Evolutionary conservation across 140 eudicot species (phyloP).

Genomic region (Bidens hawaiensis): DNA sequence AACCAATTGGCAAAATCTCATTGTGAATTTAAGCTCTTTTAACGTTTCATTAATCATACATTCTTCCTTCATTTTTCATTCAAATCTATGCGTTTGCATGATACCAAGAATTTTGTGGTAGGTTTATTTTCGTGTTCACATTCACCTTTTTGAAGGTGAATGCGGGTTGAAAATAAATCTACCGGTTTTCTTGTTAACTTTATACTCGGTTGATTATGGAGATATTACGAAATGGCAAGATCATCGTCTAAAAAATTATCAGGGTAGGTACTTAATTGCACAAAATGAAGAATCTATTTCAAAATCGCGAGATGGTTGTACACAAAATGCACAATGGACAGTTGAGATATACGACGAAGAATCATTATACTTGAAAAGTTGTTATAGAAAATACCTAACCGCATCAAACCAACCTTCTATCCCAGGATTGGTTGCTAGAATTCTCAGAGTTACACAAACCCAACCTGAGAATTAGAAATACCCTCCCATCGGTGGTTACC

Average conservation of each 20-base stretch:
- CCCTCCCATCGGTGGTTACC: conserved; percentile 52
- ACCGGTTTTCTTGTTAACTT: background rate
- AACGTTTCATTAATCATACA: conserved; percentile 19
- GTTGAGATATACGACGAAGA: conserved; percentile 38
- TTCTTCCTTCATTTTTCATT: conserved; percentile 17
- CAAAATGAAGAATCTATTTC: conserved; percentile 35
- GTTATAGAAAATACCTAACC: conserved; percentile 49
- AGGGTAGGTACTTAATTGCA: conserved; percentile 44
- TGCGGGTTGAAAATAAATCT: conserved; percentile 27
- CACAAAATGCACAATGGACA: conserved; percentile 43
- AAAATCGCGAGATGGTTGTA: conserved; percentile 45
- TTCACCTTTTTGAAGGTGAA: background rate
- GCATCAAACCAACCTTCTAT: conserved; percentile 48
- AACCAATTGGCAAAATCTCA: background rate
- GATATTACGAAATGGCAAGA: conserved; percentile 20
- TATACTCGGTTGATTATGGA: conserved; percentile 33
- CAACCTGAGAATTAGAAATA: conserved; percentile 26
- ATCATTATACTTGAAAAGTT: conserved; percentile 41
- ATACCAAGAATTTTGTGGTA: background rate
- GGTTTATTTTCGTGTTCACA: background rate
- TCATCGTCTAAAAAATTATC: conserved; percentile 38
- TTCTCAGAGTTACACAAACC: conserved; percentile 37
- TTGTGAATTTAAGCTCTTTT: conserved; percentile 21
- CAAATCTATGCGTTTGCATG: conserved; percentile 12
- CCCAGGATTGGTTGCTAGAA: conserved; percentile 44